Evolutionary conservation across 2,329 filamentous ascomycete genomes (phyloP), one percentile per base, ranked within the genome.

Genomic region (Cephalotrichum gorgonifer): DNA sequence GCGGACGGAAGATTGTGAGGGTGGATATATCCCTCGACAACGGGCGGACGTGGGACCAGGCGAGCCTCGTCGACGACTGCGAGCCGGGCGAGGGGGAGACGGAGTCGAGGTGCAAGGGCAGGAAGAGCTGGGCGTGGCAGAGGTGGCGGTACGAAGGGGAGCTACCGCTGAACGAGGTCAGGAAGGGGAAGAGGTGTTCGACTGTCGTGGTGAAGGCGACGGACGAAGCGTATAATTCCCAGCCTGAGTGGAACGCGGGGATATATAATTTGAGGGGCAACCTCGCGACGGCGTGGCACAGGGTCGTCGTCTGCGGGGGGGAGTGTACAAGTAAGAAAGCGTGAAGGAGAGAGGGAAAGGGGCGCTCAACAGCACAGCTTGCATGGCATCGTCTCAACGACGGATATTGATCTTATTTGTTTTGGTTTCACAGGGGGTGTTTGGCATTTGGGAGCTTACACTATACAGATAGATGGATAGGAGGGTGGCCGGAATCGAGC

Each of bases 241-340:
- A 85, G 62, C 81, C 81, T 1, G 76, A 83, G 58, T 73, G 64
- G 35, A 76, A 81, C 54, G 68, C 68, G 35, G 72, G 71, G 30
- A 81, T 79, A 27, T 85, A 79, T 63, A 85, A 85, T 52, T 66
- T 81, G 31, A 69, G 80, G 2, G 81, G 81, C 0, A 83, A 84
- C 59, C 66, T 84, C 49, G 78, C 79, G 2, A 83, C 77, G n/a
- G 80, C 79, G 1, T 85, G 81, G 81, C 79, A 85, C 58, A 72
- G 79, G 2, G 67, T 84, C 3, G 62, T 54, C 17, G 55, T 69
- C 6, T 68, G 65, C 49, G 60, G 62, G 2, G 51, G 54, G n/a
- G n/a, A n/a, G n/a, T n/a, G n/a, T 66, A 62, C 25, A 39, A 26
- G n/a, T 54, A 54, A 39, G 52, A 54, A 12, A 44, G 7, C 5